phyloP scores from a whole-genome alignment of 306 rosid genomes.

The Sicyos baderoa region DNA sequence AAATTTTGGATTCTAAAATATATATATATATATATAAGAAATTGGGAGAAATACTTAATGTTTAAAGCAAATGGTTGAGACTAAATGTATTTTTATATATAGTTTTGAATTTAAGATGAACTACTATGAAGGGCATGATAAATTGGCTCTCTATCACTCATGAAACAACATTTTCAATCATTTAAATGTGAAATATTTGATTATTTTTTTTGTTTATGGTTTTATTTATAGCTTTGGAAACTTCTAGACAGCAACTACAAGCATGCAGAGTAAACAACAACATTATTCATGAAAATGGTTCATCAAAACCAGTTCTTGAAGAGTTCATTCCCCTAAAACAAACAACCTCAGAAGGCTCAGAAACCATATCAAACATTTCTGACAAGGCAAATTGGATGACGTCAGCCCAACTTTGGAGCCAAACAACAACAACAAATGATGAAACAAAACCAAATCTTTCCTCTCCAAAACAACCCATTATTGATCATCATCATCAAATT shows the following conservation, averaged over 20 bases:
- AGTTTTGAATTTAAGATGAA: too few relatives aligned
- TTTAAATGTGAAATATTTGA: not conserved
- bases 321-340: slow-evolving; percentile 88
- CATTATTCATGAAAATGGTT: slow-evolving; percentile 28
- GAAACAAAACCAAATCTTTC: slow-evolving; percentile 40
- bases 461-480: slow-evolving; percentile 15
- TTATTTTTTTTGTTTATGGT: not conserved
- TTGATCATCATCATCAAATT: not conserved
- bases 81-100: too few relatives aligned
- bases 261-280: slow-evolving; percentile 34
- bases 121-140: too few relatives aligned
- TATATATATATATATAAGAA: too few relatives aligned
- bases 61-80: too few relatives aligned
- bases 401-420: slow-evolving; percentile 96
- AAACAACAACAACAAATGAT: slow-evolving; percentile 34
- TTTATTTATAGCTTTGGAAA: slow-evolving; percentile 71
- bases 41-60: too few relatives aligned
- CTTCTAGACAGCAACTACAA: slow-evolving; percentile 71
- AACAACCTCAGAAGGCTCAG: slow-evolving; percentile 46
- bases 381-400: slow-evolving; percentile 99
- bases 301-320: slow-evolving; percentile 58
- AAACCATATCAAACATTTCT: slow-evolving; percentile 39
- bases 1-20: too few relatives aligned
- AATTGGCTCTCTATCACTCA: not conserved
- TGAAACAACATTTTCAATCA: not conserved